A percentile compares a stretch with the other conserved stretches of the same genome.
These are phyloP conservation scores for Fraxinus xanthoxyloides DNA, from an alignment of 305 asterid species.

Conservation along the genomic window DNA sequence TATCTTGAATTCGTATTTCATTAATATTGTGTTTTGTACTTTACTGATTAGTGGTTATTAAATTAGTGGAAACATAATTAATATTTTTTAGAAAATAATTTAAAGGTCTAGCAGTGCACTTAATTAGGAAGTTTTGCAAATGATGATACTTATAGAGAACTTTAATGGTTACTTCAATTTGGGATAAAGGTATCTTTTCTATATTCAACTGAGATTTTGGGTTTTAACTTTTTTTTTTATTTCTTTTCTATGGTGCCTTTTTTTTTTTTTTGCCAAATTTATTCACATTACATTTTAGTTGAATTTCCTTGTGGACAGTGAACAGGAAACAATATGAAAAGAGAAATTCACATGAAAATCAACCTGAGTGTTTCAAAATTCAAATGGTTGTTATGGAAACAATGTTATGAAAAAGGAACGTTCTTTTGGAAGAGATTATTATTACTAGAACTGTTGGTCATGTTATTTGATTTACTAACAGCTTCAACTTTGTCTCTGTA, in stretches of 20 bases:
- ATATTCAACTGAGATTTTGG: constrained; percentile 17
- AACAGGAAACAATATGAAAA: neutral
- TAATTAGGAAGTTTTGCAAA: constrained; percentile 9
- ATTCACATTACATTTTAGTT: neutral
- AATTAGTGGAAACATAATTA: neutral
- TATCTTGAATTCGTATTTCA: neutral
- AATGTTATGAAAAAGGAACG: neutral
- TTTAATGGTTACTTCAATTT: constrained; percentile 20
- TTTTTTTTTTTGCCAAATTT: neutral
- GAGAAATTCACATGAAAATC: neutral
- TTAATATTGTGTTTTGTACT: neutral
- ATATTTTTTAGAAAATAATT: neutral
- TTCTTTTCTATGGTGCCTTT: neutral
- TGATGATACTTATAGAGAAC: constrained; percentile 24
- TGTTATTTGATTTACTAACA: neutral
- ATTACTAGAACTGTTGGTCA: neutral
- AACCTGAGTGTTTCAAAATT: neutral
- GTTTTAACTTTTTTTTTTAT: constrained; percentile 11
- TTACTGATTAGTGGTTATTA: neutral
- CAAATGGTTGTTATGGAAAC: neutral
- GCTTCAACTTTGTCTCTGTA: neutral
- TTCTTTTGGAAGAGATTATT: neutral
- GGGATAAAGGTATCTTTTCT: constrained; percentile 28
- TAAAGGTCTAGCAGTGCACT: neutral
- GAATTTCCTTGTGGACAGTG: neutral